Evolutionary conservation across 2,329 filamentous ascomycete genomes (phyloP), one percentile per base, ranked within the genome.

Genomic region (Trichoderma simmonsii): DNA sequence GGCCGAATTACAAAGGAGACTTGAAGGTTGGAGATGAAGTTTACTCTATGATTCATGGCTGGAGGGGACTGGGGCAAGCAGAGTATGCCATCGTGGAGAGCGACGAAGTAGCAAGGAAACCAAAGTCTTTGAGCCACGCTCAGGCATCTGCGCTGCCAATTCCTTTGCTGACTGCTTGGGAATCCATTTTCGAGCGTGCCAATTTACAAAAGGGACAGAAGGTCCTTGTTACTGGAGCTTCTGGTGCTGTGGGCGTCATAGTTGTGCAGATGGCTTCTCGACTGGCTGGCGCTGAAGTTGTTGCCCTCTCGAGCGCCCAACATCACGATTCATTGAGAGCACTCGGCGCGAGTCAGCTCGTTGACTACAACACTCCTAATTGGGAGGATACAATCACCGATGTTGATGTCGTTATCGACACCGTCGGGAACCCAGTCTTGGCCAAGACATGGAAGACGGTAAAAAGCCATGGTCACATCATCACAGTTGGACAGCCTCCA

Each of bases 401-500:
- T 3, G 74, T 82, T 4, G 79, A 81, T 56, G 73, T 76, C 0
- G 77, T 81, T 2, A 73, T 82, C 15, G 81, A 82, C 64, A 79
- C 79, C 0, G 80, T 78, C 5, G 80, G 80, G 0, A 75, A 76
- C 2, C 73, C 75, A 6, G 70, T 78, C 0, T 61, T 83, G 26
- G 34, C 71, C 1, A 80, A 76, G 59, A 61, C 76, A 0, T 83
- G 81, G 81, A 67, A 73, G 15, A 73, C 74, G 0, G 75, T 83
- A 3, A 80, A 79, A 51, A 64, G 71, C 1, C 71, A 75, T 14
- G 82, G 81, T 0, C 71, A 71, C 0, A 78, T 83, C 11, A 75
- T 83, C 0, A 82, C 82, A 0, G 77, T 83, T 0, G 80, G 75
- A 3, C 81, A 81, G 57, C 80, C 81, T 7, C 75, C 80, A 0